These are phyloP conservation scores for Hirsutella minnesotensis DNA, from an alignment of 2,329 filamentous ascomycete genomes.

Conservation along the genomic window DNA sequence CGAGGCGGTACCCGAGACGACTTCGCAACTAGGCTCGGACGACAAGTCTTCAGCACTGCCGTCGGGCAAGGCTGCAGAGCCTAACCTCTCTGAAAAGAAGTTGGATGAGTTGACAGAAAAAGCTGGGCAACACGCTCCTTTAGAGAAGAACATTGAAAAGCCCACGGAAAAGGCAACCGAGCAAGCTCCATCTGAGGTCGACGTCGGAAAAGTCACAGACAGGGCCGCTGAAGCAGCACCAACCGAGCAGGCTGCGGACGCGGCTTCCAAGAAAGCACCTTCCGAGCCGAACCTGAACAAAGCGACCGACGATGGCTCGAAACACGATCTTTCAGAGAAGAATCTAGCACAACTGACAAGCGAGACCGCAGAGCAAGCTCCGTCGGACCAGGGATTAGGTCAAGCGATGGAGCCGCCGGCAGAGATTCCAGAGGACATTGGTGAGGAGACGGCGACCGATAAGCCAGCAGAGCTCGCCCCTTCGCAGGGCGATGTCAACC, in stretches of 20 bases:
- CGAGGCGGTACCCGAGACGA: conserved; percentile 3
- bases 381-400: too few species aligned
- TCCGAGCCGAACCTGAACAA: not conserved
- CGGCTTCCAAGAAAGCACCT: not conserved
- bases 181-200: not conserved
- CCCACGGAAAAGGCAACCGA: not conserved
- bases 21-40: conserved; percentile 1
- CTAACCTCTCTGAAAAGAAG: not conserved
- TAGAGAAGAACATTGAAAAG: not conserved
- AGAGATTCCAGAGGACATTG: too few species aligned
- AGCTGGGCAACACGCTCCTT: not conserved
- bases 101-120: not conserved
- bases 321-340: too few species aligned
- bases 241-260: not conserved
- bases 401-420: too few species aligned
- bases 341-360: too few species aligned
- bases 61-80: not conserved
- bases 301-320: not conserved
- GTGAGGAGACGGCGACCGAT: too few species aligned
- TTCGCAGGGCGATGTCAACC: too few species aligned
- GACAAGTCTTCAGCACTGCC: not conserved
- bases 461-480: too few species aligned
- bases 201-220: not conserved
- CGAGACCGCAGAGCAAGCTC: too few species aligned
- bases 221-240: not conserved